Evolutionary conservation across 108 stramenopile genomes (phyloP), one percentile per base, ranked within the genome.

Genomic region (Halocafeteria seosinensis): DNA sequence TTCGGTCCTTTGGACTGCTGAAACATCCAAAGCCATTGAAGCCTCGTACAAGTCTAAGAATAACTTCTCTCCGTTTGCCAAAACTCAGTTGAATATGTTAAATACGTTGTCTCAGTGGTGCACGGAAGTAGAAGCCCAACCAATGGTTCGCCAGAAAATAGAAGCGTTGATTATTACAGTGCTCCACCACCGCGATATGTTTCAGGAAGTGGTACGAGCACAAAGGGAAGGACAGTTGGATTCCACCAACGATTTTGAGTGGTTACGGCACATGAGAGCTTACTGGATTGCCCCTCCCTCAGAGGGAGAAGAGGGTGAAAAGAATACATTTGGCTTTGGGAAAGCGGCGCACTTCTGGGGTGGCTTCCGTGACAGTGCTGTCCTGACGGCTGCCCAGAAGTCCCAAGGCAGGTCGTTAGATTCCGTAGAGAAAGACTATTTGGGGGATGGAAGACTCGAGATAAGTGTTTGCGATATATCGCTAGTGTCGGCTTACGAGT

Each of bases 131-230:
- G 67, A 72, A 0, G 73, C 73, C 6, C 52, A 53, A 30, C 6
- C 57, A 2, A 3, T 81, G 76, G 76, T 77, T 55, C 79, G 81
- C 0, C 76, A 58, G 3, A 81, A 83, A 68, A 68, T 79, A 53
- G 81, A 83, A 33, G 79, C 80, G 21, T 71, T 83, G 26, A 76
- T 81, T 25, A 79, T 77, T 3, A 62, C 79, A 25, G 78, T 79
- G 69, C 71, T 81, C 26, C 80, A 81, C 25, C 80, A 81, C 51
- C 72, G 80, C 42, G 80, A 81, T 53, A 76, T 81, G 1, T 72
- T 70, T 25, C 62, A 50, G 26, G 78, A 77, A 21, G 26, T 81
- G 4, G 13, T 38, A 17, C 32, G 52, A 34, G 27, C 68, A 12
- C 72, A 67, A 69, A 65, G 71, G 24, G 78, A 79, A 27, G 47